These are phyloP conservation scores for Ophiostoma sp. DNA, from an alignment of 2,329 filamentous ascomycete genomes.

Conservation along the genomic window DNA sequence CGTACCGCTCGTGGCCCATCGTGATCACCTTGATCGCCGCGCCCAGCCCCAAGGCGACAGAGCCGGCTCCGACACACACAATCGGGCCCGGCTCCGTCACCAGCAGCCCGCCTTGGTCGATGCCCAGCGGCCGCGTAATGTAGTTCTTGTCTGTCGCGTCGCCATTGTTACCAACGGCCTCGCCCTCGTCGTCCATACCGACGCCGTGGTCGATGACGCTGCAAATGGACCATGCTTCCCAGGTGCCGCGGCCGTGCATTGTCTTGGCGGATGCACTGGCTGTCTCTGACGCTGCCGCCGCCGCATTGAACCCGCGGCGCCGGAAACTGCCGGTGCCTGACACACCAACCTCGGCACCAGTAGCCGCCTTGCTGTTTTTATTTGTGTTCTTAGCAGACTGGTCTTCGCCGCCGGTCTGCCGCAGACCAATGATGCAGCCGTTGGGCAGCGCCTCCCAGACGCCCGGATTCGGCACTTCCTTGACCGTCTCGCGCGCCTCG, in stretches of 20 bases:
- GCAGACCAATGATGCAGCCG: conserved; percentile 59
- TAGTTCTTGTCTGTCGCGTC: conserved; percentile 20
- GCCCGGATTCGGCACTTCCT: conserved; percentile 57
- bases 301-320: background rate
- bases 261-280: background rate
- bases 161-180: conserved; percentile 38
- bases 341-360: conserved; percentile 6
- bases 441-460: conserved; percentile 58
- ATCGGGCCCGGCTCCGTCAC: conserved; percentile 63
- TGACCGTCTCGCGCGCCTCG: conserved; percentile 47
- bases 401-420: conserved; percentile 31
- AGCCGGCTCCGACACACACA: conserved; percentile 55
- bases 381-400: background rate
- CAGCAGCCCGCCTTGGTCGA: conserved; percentile 38
- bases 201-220: conserved; percentile 42
- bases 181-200: conserved; percentile 33
- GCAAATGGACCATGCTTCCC: conserved; percentile 53
- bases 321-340: background rate
- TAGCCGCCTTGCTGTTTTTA: conserved; percentile 24
- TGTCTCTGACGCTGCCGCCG: background rate
- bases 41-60: conserved; percentile 65
- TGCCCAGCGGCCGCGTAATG: conserved; percentile 40
- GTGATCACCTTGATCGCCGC: conserved; percentile 68
- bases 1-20: conserved; percentile 60
- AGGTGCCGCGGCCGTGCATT: conserved; percentile 30